Evolutionary conservation across 2,329 filamentous ascomycete species (phyloP), one percentile per base, ranked within the genome.

Genomic region (Cercospora zeina): DNA sequence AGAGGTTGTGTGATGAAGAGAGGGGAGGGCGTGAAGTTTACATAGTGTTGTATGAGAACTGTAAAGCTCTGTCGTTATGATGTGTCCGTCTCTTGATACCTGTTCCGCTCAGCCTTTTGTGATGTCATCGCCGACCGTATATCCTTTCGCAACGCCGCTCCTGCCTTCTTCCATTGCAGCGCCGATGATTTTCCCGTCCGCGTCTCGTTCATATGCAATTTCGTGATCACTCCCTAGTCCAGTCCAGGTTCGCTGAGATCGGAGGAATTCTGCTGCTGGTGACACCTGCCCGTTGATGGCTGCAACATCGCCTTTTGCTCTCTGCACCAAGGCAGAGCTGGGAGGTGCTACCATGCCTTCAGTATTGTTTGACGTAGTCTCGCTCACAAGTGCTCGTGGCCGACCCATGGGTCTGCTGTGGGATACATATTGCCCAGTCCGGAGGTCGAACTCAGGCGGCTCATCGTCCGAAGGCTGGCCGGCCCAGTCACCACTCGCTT

Each of bases 391-490:
- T 14, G 10, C 16, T 49, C 24, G 31, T 8, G 64, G 24, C 36
- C 64, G 61, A 49, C 65, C 73, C 86, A 93, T 90, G 4, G 92
- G 91, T 59, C 91, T 84, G 62, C 89, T 89, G 68, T 89, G 86
- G 11, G 87, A 89, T 45, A 96, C 82, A 69, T 97, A 90, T 65
- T 85, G 87, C 36, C 93, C 93, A 1, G 93, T 97, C 11, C 93
- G 84, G 9, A 97, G 83, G 75, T 99, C 93, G 70, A 96, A 99
- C 70, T 96, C 91, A 0, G 95, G 95, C 0, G 92, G 85, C 54
- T 83, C 83, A 39, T 72, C 70, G 58, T 74, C 72, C 21, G 84
- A 86, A 68, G 86, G 83, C 58, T 83, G 86, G 0, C 89, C 92
- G 70, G 91, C 88, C 49, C 88, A 85, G 19, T 86, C 84, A n/a